Conservation (phyloP, 2,329 filamentous ascomycete species). For the Verticillium klebahnii region DNA sequence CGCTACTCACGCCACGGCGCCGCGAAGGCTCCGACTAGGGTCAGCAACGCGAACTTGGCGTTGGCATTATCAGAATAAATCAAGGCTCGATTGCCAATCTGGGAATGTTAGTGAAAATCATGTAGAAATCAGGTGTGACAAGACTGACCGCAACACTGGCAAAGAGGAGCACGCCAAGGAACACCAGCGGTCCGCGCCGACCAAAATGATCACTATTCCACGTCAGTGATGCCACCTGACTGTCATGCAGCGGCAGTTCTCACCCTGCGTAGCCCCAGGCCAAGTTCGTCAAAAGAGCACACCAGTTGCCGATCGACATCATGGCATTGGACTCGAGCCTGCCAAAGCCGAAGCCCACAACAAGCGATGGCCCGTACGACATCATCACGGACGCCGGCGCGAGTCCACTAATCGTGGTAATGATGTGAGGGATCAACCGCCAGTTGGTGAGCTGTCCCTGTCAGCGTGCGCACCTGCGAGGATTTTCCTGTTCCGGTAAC, state of each 20-base stretch:
- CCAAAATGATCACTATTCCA: conserved; percentile 13
- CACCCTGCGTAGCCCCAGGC: conserved; percentile 22
- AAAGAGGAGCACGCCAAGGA: conserved; percentile 20
- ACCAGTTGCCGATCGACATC: conserved; percentile 29
- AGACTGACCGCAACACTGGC: conserved; percentile 16
- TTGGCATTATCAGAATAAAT: conserved; percentile 18
- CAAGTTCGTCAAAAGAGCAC: conserved; percentile 25
- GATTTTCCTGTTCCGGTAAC: conserved; percentile 4
- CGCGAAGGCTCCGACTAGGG: conserved; percentile 16
- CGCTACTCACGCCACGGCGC: conserved; percentile 21
- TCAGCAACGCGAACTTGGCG: conserved; percentile 20
- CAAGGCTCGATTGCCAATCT: conserved; percentile 23
- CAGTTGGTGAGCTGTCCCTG: conserved; percentile 27
- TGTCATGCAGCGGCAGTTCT: not conserved
- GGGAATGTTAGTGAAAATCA: not conserved
- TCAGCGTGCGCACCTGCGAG: conserved; percentile 1
- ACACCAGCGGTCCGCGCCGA: conserved; percentile 19
- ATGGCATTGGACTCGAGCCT: conserved; percentile 28
- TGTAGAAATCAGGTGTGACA: not conserved
- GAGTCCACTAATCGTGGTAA: conserved; percentile 22
- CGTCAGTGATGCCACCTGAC: not conserved
- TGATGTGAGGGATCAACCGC: conserved; percentile 28
- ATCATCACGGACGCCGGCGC: conserved; percentile 21
- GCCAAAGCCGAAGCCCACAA: conserved; percentile 28
- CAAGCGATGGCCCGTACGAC: conserved; percentile 25